Percentiles rank a stretch among this genome's conserved stretches.
Evolutionary conservation across 208 protist species (phyloP).

Genomic region (Trypanosoma avium): DNA sequence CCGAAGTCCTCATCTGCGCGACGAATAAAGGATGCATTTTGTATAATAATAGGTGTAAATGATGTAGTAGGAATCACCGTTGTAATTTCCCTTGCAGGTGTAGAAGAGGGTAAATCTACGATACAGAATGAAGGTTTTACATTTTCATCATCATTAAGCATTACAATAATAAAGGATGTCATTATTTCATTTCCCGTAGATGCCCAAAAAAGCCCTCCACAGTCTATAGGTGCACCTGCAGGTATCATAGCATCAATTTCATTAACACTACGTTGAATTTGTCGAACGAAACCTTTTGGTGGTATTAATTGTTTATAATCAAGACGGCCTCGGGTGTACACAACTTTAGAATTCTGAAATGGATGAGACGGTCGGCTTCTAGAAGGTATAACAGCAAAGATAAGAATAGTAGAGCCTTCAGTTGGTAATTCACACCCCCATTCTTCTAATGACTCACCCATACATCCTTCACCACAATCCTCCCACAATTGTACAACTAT

Average conservation of each 20-base stretch:
- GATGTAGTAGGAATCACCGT: conserved; percentile 33
- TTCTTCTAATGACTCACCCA: conserved; percentile 22
- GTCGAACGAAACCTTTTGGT: conserved; percentile 5
- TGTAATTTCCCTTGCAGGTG: conserved; percentile 32
- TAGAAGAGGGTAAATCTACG: conserved; percentile 58
- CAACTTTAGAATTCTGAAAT: conserved; percentile 63
- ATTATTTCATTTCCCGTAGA: conserved; percentile 27
- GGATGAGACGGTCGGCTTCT: conserved; percentile 44
- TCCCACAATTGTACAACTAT: conserved; percentile 78
- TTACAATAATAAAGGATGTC: conserved; percentile 40
- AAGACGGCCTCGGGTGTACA: conserved; percentile 53
- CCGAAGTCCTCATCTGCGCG: conserved; percentile 47
- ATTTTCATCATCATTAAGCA: conserved; percentile 3
- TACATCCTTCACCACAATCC: conserved; percentile 12
- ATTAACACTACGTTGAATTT: background rate
- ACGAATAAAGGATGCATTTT: conserved; percentile 64
- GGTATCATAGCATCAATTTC: background rate
- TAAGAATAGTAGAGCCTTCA: conserved; percentile 46
- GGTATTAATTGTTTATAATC: conserved; percentile 36
- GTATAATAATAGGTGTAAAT: conserved; percentile 40
- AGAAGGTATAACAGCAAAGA: conserved; percentile 71
- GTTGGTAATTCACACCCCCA: conserved; percentile 28
- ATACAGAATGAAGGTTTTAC: conserved; percentile 42
- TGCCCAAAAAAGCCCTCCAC: conserved; percentile 58
- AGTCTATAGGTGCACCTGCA: conserved; percentile 44